Conservation (phyloP, 2,329 filamentous ascomycete genomes). For the Pseudocercospora macadamiae region DNA sequence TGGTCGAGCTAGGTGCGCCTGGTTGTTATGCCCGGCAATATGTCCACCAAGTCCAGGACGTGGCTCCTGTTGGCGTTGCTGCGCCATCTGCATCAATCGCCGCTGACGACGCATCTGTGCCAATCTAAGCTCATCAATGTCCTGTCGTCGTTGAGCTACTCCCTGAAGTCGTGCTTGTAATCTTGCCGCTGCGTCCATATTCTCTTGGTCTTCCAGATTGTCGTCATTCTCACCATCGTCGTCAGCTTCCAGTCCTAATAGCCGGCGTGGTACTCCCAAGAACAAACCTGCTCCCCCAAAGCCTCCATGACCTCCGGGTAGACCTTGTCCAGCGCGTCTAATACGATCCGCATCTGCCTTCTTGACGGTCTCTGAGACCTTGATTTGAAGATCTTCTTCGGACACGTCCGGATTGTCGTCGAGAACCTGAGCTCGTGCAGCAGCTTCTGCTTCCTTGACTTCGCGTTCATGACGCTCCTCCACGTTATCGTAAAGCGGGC, state of each 20-base stretch:
- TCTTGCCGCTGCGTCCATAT: no score
- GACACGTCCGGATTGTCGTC: constrained; percentile 65
- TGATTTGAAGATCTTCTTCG: constrained; percentile 61
- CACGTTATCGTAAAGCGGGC: constrained; percentile 67
- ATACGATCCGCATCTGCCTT: constrained; percentile 23
- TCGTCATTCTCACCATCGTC: constrained; percentile 16
- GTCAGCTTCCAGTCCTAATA: constrained; percentile 15
- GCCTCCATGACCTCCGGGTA: constrained; percentile 5
- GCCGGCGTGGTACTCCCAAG: not conserved
- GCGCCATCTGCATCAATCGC: no score
- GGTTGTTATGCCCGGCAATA: constrained; percentile 11
- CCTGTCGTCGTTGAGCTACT: not conserved
- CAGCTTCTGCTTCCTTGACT: constrained; percentile 63
- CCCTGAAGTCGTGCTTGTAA: not conserved
- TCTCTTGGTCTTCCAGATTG: no score
- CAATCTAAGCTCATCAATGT: no score
- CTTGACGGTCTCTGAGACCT: constrained; percentile 54
- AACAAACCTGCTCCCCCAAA: constrained; percentile 1
- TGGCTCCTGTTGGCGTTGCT: no score
- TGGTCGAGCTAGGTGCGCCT: constrained; percentile 15
- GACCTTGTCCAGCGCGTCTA: constrained; percentile 8
- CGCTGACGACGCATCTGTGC: no score
- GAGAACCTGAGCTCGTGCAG: constrained; percentile 58
- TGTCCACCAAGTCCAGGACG: constrained; percentile 15
- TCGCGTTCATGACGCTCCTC: constrained; percentile 66